These are phyloP conservation scores for Colletotrichum limetticola DNA, from an alignment of 2,329 filamentous ascomycete genomes.

Conservation along the genomic window DNA sequence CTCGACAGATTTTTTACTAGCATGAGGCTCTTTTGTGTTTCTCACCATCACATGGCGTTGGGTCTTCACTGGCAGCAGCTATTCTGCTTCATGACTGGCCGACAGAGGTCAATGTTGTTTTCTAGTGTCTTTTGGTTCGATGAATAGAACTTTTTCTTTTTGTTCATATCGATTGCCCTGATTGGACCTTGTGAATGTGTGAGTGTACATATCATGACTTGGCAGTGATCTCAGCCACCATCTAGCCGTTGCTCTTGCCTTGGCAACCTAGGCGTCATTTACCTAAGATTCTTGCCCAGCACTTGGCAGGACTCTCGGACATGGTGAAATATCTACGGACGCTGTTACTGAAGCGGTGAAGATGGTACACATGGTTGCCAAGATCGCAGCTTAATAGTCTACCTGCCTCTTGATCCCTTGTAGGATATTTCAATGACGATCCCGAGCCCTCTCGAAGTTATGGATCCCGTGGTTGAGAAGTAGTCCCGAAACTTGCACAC, in stretches of 20 bases:
- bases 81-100: slow-evolving; percentile 29
- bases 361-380: background rate
- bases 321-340: background rate
- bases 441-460: background rate
- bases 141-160: slow-evolving; percentile 31
- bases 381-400: background rate
- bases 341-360: background rate
- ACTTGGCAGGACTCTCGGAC: background rate
- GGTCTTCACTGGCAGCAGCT: slow-evolving; percentile 28
- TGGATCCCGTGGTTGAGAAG: too few species aligned
- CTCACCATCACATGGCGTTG: slow-evolving; percentile 32
- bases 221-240: background rate
- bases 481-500: too few species aligned
- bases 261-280: background rate
- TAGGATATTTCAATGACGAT: background rate
- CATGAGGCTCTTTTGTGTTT: slow-evolving; percentile 31
- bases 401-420: background rate
- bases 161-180: background rate
- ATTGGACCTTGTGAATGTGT: background rate
- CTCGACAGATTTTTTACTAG: slow-evolving; percentile 24
- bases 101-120: slow-evolving; percentile 19
- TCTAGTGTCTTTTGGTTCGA: slow-evolving; percentile 14
- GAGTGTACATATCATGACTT: background rate
- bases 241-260: background rate
- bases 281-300: background rate